Evolutionary conservation across 768 basidiomycete genomes (phyloP).

Genomic region (Mycena galopus): DNA sequence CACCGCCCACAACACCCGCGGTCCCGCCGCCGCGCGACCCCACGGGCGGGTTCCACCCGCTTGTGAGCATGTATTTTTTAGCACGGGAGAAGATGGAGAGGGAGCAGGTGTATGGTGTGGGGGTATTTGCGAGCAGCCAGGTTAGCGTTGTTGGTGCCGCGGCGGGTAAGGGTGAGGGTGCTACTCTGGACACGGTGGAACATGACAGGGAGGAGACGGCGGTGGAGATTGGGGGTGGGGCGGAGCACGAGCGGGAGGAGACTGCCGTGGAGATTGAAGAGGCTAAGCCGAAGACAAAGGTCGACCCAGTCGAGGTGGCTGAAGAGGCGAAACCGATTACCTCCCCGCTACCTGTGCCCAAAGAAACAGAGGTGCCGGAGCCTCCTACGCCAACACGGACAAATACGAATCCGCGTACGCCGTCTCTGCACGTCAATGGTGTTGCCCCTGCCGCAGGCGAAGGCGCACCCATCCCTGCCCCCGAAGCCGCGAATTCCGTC

Average conservation of each 20-base stretch:
- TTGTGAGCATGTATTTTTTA: conserved; percentile 96
- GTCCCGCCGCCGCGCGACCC: conserved; percentile 66
- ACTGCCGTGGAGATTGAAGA: conserved; percentile 39
- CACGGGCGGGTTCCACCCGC: conserved; percentile 92
- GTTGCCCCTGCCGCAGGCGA: not conserved
- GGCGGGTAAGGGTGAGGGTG: not conserved
- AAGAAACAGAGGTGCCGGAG: not conserved
- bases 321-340: conserved; percentile 65
- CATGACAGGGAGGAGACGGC: conserved; percentile 32
- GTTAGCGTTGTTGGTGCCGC: conserved; percentile 83
- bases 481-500: too few species aligned
- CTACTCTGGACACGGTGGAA: not conserved
- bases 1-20: conserved; percentile 51
- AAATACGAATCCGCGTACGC: not conserved
- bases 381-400: too few species aligned
- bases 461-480: too few species aligned
- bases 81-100: conserved; percentile 96
- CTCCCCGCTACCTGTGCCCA: not conserved
- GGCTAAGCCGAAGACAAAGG: conserved; percentile 58
- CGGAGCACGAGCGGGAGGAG: conserved; percentile 30
- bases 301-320: conserved; percentile 47
- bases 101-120: conserved; percentile 86
- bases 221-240: conserved; percentile 72
- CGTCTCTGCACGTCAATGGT: conserved; percentile 14
- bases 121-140: conserved; percentile 56